These are phyloP conservation scores for Celoporthe dispersa DNA, from an alignment of 2,329 filamentous ascomycete species.

Conservation along the genomic window DNA sequence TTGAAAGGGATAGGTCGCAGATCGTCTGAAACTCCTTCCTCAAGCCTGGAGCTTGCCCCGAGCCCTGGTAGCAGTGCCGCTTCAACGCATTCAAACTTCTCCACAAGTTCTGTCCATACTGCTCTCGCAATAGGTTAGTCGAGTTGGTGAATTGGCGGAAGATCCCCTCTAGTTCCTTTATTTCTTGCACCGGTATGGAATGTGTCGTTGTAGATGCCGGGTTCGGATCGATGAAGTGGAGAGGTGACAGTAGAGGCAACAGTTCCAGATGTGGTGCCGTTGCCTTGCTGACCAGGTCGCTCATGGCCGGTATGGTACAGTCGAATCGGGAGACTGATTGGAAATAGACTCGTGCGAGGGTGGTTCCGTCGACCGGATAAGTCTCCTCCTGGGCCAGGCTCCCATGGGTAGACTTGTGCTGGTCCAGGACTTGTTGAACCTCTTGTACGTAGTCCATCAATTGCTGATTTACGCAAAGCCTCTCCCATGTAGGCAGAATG, in stretches of 20 bases:
- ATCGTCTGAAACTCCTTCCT: no score
- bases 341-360: not conserved
- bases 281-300: not conserved
- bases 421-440: constrained; percentile 47
- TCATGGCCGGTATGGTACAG: not conserved
- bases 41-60: no score
- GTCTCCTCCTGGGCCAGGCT: not conserved
- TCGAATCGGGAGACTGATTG: not conserved
- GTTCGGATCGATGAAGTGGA: not conserved
- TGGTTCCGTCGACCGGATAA: not conserved
- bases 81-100: not conserved
- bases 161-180: not conserved
- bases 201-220: not conserved
- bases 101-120: constrained; percentile 6
- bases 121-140: not conserved
- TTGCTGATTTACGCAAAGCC: constrained; percentile 52
- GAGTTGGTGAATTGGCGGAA: not conserved
- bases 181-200: not conserved
- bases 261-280: not conserved
- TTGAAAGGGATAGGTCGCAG: not conserved
- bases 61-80: not conserved
- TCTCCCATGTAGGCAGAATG: constrained; percentile 52
- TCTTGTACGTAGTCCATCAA: constrained; percentile 48
- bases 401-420: not conserved
- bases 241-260: not conserved